Percentiles rank a stretch among this genome's conserved stretches.
These are phyloP conservation scores for Aspergillus hortae DNA, from an alignment of 2,329 filamentous ascomycete species.

Conservation along the genomic window DNA sequence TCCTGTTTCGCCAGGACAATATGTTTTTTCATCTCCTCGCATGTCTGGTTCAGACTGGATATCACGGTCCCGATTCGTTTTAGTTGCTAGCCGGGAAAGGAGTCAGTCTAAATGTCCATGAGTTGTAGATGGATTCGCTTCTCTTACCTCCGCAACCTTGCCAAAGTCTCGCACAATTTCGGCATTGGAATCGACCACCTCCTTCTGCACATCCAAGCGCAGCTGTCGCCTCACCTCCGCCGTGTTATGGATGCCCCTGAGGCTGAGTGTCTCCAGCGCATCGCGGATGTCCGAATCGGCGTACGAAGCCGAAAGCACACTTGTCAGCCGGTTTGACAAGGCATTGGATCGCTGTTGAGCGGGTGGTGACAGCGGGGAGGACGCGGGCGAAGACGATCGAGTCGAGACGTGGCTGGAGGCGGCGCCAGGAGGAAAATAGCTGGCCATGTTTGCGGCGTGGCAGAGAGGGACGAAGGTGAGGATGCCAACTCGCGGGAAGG, in stretches of 20 bases:
- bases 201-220: conserved; percentile 79
- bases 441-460: conserved; percentile 25
- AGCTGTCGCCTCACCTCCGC: conserved; percentile 75
- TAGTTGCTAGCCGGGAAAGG: conserved; percentile 63
- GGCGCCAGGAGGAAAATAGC: conserved; percentile 28
- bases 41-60: conserved; percentile 72
- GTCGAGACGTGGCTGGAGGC: conserved; percentile 20
- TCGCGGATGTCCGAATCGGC: conserved; percentile 89
- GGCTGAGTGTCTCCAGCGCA: conserved; percentile 73
- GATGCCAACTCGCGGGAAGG: conserved; percentile 12
- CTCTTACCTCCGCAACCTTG: conserved; percentile 73
- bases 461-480: background rate
- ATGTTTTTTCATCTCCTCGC: conserved; percentile 74
- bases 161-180: conserved; percentile 86
- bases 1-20: conserved; percentile 72
- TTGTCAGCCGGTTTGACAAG: conserved; percentile 75
- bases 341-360: conserved; percentile 52
- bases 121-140: background rate
- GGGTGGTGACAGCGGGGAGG: conserved; percentile 29
- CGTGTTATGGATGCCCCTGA: conserved; percentile 67
- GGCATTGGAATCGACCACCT: conserved; percentile 90
- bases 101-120: background rate
- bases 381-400: conserved; percentile 20
- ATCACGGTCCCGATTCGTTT: conserved; percentile 78
- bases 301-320: conserved; percentile 86